Evolutionary conservation across 495 filamentous ascomycete genomes (phyloP).

Genomic region (Lophiotrema nucula): DNA sequence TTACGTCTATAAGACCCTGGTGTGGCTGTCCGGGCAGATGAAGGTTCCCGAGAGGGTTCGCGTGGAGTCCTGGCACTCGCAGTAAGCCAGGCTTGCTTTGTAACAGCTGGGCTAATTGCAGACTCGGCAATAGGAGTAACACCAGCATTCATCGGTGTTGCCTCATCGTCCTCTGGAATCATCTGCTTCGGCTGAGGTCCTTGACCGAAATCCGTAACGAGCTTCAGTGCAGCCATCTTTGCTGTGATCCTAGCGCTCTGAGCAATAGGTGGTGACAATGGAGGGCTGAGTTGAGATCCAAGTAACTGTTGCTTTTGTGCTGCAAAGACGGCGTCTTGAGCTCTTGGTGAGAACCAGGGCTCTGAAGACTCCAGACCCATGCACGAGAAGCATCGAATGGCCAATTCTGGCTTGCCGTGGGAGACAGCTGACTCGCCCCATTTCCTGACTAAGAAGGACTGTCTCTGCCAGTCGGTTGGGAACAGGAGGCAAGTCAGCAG

Average conservation of each 20-base stretch:
- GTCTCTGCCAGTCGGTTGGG: slow-evolving; percentile 77
- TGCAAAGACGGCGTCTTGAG: slow-evolving; percentile 60
- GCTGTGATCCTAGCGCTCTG: slow-evolving; percentile 43
- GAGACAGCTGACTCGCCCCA: slow-evolving; percentile 93
- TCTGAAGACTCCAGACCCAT: slow-evolving; percentile 52
- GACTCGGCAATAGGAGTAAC: slow-evolving; percentile 92
- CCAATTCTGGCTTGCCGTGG: slow-evolving; percentile 81
- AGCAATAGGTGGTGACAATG: slow-evolving; percentile 40
- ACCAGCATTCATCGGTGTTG: slow-evolving; percentile 72
- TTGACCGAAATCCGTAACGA: slow-evolving; percentile 77
- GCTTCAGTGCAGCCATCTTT: slow-evolving; percentile 83
- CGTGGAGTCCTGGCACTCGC: slow-evolving; percentile 23
- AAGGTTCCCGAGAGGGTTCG: slow-evolving; percentile 58
- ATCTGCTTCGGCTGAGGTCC: slow-evolving; percentile 31
- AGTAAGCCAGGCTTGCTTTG: slow-evolving; percentile 49
- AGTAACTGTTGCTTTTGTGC: slow-evolving; percentile 42
- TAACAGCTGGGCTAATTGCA: slow-evolving; percentile 51
- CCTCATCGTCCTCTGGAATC: slow-evolving; percentile 54
- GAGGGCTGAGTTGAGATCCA: slow-evolving; percentile 42
- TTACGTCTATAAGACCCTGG: slow-evolving; percentile 67
- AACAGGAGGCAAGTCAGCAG: slow-evolving; percentile 70
- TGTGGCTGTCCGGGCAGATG: slow-evolving; percentile 70
- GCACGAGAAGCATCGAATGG: slow-evolving; percentile 72
- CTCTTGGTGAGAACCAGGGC: slow-evolving; percentile 80
- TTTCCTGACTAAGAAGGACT: slow-evolving; percentile 80